Percentiles rank a stretch among this genome's conserved stretches.
Evolutionary conservation across 2,329 filamentous ascomycete genomes (phyloP).

Genomic region (Cercospora berteroae): DNA sequence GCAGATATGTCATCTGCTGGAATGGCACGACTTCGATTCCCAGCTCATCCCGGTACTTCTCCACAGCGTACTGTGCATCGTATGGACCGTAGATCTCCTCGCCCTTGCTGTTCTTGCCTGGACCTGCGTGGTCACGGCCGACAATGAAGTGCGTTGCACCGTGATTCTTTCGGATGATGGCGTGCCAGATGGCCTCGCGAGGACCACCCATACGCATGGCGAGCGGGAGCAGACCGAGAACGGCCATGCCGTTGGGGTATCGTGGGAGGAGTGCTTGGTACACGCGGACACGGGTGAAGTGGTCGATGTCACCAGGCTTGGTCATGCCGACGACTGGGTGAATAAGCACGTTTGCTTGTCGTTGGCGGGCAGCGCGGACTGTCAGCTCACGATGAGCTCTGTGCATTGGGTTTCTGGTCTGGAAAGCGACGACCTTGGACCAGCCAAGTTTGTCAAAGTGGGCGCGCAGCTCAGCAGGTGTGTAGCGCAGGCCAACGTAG

Average conservation of each 20-base stretch:
- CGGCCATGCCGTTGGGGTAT: slow-evolving; percentile 99
- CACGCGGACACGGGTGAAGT: slow-evolving; percentile 98
- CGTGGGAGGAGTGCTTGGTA: slow-evolving; percentile 95
- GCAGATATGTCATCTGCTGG: slow-evolving; percentile 99
- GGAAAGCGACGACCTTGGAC: slow-evolving; percentile 96
- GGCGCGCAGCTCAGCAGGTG: slow-evolving; percentile 86
- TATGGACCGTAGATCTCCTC: slow-evolving; percentile 98
- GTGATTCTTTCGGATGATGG: slow-evolving; percentile 99
- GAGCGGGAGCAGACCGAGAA: slow-evolving; percentile 87
- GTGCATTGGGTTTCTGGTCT: slow-evolving; percentile 99
- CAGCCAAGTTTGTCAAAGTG: slow-evolving; percentile 99
- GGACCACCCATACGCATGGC: slow-evolving; percentile 99
- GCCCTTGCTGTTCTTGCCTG: slow-evolving; percentile 96
- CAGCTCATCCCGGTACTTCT: slow-evolving; percentile 94
- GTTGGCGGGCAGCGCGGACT: slow-evolving; percentile 89
- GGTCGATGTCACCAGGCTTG: slow-evolving; percentile 98
- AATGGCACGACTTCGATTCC: slow-evolving; percentile 99
- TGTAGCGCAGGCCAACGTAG: slow-evolving; percentile 94
- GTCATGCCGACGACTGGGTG: slow-evolving; percentile 98
- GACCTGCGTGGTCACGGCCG: slow-evolving; percentile 94
- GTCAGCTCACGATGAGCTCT: slow-evolving; percentile 96
- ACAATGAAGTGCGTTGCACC: slow-evolving; percentile 99
- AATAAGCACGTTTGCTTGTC: slow-evolving; percentile 98
- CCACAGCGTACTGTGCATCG: slow-evolving; percentile 91
- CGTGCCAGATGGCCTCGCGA: slow-evolving; percentile 98